Conservation (phyloP, 2,329 filamentous ascomycete genomes). For the Aotearoamyces nothofagi region DNA sequence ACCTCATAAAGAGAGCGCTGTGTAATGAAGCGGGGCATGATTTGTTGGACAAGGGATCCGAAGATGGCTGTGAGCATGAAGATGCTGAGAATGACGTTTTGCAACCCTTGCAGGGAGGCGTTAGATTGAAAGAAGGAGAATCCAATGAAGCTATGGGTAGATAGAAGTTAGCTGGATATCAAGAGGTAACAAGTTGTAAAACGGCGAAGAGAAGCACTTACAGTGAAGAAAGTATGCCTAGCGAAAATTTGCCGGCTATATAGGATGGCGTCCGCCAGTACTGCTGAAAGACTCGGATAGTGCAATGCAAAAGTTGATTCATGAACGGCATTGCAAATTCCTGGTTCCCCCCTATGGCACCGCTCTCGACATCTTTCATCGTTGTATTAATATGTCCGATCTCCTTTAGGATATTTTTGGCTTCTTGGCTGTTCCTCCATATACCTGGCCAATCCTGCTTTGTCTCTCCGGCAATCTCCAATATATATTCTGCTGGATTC, state of each 20-base stretch:
- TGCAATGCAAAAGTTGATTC: conserved; percentile 49
- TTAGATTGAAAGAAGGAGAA: conserved; percentile 50
- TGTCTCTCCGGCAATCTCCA: conserved; percentile 37
- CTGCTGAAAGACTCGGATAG: conserved; percentile 55
- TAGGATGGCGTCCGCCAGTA: conserved; percentile 68
- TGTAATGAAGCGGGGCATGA: conserved; percentile 56
- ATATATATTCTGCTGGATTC: conserved; percentile 67
- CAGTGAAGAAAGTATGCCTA: conserved; percentile 32
- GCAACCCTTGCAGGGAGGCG: conserved; percentile 46
- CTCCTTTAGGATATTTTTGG: conserved; percentile 18
- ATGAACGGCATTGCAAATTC: conserved; percentile 69
- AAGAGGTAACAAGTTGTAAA: too few species aligned
- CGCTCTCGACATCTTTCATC: conserved; percentile 20
- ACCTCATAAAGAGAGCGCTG: conserved; percentile 54
- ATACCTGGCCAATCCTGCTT: conserved; percentile 41
- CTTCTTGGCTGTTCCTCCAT: conserved; percentile 22
- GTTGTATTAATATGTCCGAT: conserved; percentile 15
- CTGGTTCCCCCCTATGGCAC: conserved; percentile 29
- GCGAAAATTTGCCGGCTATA: conserved; percentile 53
- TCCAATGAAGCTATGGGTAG: conserved; percentile 57
- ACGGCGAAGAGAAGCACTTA: too few species aligned
- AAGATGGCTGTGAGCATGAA: conserved; percentile 63
- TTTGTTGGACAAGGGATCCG: conserved; percentile 46
- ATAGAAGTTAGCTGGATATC: too few species aligned
- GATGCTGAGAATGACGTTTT: conserved; percentile 57